A percentile compares a stretch with the other conserved stretches of the same genome.
These are phyloP conservation scores for Penicillium occitanis DNA, from an alignment of 2,329 filamentous ascomycete genomes.

Conservation along the genomic window DNA sequence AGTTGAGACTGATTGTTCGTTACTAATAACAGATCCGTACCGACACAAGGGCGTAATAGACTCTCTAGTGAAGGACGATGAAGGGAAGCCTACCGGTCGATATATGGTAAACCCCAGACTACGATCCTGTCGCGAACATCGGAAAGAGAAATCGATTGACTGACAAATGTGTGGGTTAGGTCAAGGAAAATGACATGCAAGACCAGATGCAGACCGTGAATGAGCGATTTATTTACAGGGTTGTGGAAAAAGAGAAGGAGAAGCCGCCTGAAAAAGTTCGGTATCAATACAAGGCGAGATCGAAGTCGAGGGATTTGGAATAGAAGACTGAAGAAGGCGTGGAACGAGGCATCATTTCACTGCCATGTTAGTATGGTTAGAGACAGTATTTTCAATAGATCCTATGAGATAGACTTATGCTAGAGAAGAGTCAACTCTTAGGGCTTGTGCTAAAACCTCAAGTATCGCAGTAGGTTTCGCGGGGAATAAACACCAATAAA, in stretches of 20 bases:
- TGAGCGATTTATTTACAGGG: constrained; percentile 20
- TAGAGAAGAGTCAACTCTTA: not conserved
- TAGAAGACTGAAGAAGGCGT: too few relatives aligned
- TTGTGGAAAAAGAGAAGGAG: constrained; percentile 13
- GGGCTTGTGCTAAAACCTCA: not conserved
- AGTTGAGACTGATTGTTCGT: not conserved
- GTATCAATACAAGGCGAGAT: not conserved
- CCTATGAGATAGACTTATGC: not conserved
- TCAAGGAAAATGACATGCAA: constrained; percentile 16
- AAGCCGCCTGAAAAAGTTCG: not conserved
- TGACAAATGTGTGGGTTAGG: constrained; percentile 1
- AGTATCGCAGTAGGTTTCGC: not conserved
- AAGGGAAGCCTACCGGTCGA: constrained; percentile 14
- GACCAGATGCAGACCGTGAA: constrained; percentile 20
- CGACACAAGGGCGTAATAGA: constrained; percentile 18
- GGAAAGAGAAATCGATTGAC: not conserved
- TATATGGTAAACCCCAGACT: constrained; percentile 9
- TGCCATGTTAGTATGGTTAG: not conserved
- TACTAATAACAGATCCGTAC: constrained; percentile 12
- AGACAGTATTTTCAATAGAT: not conserved
- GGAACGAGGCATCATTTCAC: not conserved
- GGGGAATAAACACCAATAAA: not conserved
- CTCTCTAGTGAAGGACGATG: constrained; percentile 12
- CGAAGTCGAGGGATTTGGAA: not conserved
- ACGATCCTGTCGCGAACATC: too few relatives aligned